Conservation (phyloP, 2,329 filamentous ascomycete species). For the Alternaria rosae region DNA sequence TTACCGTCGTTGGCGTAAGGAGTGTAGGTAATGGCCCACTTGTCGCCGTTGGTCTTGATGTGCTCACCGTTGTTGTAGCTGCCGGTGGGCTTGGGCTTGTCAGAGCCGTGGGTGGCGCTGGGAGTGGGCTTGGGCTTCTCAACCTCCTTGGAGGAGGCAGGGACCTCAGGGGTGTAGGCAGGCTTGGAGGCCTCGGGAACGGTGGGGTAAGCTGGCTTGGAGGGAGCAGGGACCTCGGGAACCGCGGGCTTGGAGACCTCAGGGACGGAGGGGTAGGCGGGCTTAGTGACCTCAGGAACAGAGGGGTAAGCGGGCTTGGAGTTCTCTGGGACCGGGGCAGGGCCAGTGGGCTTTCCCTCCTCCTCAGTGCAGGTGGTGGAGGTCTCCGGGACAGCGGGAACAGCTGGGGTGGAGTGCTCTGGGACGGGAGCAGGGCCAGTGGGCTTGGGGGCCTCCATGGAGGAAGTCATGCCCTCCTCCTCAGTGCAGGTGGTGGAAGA, state of each 20-base stretch:
- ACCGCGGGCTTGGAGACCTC: background rate
- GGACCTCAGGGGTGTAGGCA: background rate
- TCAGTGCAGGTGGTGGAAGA: constrained; percentile 72
- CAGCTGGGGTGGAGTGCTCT: constrained; percentile 2
- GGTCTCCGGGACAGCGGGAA: constrained; percentile 4
- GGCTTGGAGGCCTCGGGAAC: background rate
- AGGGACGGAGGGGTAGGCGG: constrained; percentile 16
- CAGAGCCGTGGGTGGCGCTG: constrained; percentile 27
- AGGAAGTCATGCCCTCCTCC: constrained; percentile 58
- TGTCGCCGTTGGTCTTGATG: constrained; percentile 53
- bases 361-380: constrained; percentile 13
- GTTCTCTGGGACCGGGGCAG: constrained; percentile 8
- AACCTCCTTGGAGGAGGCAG: constrained; percentile 16
- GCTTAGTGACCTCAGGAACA: constrained; percentile 18
- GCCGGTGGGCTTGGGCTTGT: constrained; percentile 42
- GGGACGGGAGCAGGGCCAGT: constrained; percentile 2
- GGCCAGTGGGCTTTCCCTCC: constrained; percentile 7
- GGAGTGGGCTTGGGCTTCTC: constrained; percentile 27
- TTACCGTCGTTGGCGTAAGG: constrained; percentile 53
- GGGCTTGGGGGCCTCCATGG: constrained; percentile 3
- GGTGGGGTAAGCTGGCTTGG: constrained; percentile 21
- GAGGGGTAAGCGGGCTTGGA: constrained; percentile 6
- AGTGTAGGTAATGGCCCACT: constrained; percentile 60
- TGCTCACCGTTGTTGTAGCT: constrained; percentile 33
- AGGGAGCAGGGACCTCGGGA: constrained; percentile 3